phyloP scores from a whole-genome alignment of 176 grass and related monocot genomes.

The Triticum timopheevii region DNA sequence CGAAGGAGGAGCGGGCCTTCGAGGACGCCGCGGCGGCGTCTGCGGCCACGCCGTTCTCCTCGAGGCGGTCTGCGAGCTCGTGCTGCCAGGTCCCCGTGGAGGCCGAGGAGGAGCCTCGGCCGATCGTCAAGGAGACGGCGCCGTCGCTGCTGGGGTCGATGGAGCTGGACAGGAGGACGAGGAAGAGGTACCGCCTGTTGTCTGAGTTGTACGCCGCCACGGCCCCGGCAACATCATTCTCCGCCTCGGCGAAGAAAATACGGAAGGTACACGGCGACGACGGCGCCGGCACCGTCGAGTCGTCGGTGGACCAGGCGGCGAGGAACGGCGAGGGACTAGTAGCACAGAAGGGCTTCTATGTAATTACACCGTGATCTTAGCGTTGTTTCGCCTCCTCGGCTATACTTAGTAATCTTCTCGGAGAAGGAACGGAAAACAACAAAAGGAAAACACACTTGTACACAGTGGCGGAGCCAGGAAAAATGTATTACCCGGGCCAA shows the following conservation, averaged over 20 bases:
- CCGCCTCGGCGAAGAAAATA: not conserved
- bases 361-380: conserved; percentile 10
- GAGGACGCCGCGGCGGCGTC: not conserved
- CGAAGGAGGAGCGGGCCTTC: not conserved
- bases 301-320: not conserved
- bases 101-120: not conserved
- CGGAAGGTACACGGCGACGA: too few relatives aligned
- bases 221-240: not conserved
- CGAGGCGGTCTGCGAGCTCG: conserved; percentile 49
- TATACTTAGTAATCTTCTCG: not conserved
- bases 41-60: not conserved
- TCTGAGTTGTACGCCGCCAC: conserved; percentile 52
- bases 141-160: not conserved
- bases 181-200: conserved; percentile 44
- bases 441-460: not conserved
- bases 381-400: too few relatives aligned
- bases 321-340: not conserved
- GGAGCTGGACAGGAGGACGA: conserved; percentile 32
- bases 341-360: not conserved
- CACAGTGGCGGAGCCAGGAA: too few relatives aligned
- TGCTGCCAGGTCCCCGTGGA: not conserved
- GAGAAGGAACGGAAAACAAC: conserved; percentile 26
- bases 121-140: not conserved
- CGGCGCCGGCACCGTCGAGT: not conserved
- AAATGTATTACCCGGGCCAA: too few relatives aligned